Evolutionary conservation across 2,329 filamentous ascomycete species (phyloP), one percentile per base, ranked within the genome.

Genomic region (Laburnicola sp.): DNA sequence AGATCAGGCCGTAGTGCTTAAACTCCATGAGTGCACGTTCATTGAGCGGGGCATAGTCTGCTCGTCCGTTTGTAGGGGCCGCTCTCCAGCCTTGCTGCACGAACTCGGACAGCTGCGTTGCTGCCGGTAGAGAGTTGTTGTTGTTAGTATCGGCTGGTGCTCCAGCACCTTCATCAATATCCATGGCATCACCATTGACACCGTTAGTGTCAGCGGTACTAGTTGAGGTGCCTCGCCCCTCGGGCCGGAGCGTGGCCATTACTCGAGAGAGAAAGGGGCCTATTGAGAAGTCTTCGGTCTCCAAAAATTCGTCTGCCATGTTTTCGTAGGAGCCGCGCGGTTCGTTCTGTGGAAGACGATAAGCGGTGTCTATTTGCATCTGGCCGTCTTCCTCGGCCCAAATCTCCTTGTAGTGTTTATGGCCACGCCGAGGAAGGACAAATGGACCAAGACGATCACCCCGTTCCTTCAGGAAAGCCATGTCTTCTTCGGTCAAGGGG

Each of bases 371-470:
- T 6, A 92, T 77, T 32, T 86, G 81, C 78, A 91, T 87, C 41
- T 83, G 79, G 7, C 90, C 91, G 66, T 99, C 94, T 70, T 99
- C 94, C 60, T 96, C 91, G 0, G 91, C 88, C 94, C 94, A 99
- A 7, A 93, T 80, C 53, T 97, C 92, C 23, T 83, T 86, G 74
- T 97, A 99, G 66, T 91, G 87, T 62, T 86, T 86, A 70, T 89
- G 88, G 39, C 91, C 92, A 22, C 91, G 86, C 58, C 87, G 86
- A 6, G 93, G 91, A 73, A 96, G 91, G 32, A 92, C 78, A 63
- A 97, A 97, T 1, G 93, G 90, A 2, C 82, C 86, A 22, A 87
- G 78, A 32, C 94, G 85, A 71, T 99, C 92, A 50, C 92, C 81
- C 49, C 90, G 83, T 74, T 99, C 94, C 64, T 92, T 86, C 32